Evolutionary conservation across 2,329 filamentous ascomycete species (phyloP), one percentile per base, ranked within the genome.

Genomic region (Ilyonectria destructans): DNA sequence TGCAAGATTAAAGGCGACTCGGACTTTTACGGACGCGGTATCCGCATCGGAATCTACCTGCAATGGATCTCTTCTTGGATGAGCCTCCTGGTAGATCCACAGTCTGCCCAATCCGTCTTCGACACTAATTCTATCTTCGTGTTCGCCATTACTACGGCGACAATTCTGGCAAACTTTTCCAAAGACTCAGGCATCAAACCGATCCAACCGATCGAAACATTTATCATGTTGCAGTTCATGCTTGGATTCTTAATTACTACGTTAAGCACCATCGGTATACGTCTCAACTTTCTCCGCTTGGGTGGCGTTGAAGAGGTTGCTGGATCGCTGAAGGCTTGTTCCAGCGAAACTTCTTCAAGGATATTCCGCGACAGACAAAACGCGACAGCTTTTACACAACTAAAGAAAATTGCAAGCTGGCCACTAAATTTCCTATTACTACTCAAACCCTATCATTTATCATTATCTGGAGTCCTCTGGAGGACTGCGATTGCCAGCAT

Each of bases 1-100:
- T 31, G 26, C 7, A 9, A 31, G 10, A 51, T 17, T 8, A n/a
- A 49, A 2, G 43, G 26, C 29, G 12, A 59, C n/a, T 2, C 43
- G 3, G 43, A 59, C 21, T 59, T 59, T 13, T 49, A 49, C n/a
- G 57, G 57, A 13, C 43, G n/a, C 6, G 57, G 57, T 10, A 35
- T 49, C 17, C 23, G 57, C 4, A 21, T 48, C 9, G 57, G 40
- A 7, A 49, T 59, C 8, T 59, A 59, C 29, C 43, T 49, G 9
- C 57, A 59, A 26, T 49, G 57, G 57, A 35, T 59, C 17, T 59
- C 57, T 15, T 33, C 57, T 17, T 59, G 57, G 43, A 33, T 59
- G n/a, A 46, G 40, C 43, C 40, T 59, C 3, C 43, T 59, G 12
- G 29, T 59, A 8, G 29, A 59, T 7, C 57, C 40, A 12, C n/a